Percentiles rank a stretch among this genome's conserved stretches.
These are phyloP conservation scores for Kalmusia sp. DNA, from an alignment of 2,329 filamentous ascomycete species.

Conservation along the genomic window DNA sequence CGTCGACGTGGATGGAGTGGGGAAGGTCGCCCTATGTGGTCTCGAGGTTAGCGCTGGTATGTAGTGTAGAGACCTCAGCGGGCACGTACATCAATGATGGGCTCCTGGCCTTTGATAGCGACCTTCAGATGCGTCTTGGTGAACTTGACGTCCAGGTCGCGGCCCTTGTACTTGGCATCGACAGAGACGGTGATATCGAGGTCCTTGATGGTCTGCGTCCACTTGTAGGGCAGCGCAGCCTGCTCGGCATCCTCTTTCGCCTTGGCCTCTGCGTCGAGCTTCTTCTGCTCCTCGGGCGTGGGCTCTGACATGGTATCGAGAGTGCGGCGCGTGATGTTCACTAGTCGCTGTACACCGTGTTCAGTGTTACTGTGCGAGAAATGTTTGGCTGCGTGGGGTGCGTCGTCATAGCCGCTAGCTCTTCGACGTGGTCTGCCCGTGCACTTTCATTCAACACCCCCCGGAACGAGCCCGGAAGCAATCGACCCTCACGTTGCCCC, in stretches of 20 bases:
- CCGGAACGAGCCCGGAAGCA: constrained; percentile 6
- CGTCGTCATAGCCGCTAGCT: constrained; percentile 9
- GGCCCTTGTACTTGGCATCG: constrained; percentile 81
- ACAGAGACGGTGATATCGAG: constrained; percentile 81
- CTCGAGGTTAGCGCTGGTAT: constrained; percentile 9
- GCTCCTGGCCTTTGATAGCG: constrained; percentile 85
- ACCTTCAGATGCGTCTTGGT: constrained; percentile 80
- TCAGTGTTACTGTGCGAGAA: constrained; percentile 16
- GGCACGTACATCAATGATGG: constrained; percentile 75
- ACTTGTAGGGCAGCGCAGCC: constrained; percentile 92
- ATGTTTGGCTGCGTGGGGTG: constrained; percentile 6
- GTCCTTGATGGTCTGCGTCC: constrained; percentile 91
- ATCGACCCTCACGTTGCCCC: not conserved
- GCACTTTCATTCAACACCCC: constrained; percentile 11
- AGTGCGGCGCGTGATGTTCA: constrained; percentile 11
- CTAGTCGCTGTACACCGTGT: constrained; percentile 4
- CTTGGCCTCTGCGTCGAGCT: constrained; percentile 63
- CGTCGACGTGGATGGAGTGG: constrained; percentile 79
- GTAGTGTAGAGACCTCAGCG: not conserved
- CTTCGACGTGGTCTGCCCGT: not conserved
- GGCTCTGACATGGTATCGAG: constrained; percentile 45
- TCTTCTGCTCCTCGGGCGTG: constrained; percentile 61
- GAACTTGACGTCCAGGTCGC: constrained; percentile 83
- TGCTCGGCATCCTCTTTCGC: constrained; percentile 87
- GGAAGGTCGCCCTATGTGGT: constrained; percentile 77